Evolutionary conservation across 2,329 filamentous ascomycete species (phyloP).

Genomic region (Verticillium tricorpus): DNA sequence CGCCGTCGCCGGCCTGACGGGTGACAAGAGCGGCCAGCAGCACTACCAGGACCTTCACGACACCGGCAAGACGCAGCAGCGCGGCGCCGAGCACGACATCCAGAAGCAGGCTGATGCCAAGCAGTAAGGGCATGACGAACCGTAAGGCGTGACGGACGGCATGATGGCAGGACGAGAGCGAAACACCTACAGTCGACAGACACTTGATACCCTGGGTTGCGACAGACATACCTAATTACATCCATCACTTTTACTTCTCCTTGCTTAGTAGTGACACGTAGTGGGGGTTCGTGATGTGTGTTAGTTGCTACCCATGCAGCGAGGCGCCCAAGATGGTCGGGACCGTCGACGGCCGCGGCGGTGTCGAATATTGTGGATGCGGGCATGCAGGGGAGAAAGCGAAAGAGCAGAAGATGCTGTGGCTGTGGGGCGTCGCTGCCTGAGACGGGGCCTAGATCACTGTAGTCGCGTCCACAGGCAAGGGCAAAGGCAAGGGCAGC

Average conservation of each 20-base stretch:
- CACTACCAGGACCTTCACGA: constrained; percentile 70
- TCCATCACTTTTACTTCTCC: background rate
- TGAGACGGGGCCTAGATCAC: background rate
- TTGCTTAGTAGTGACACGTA: background rate
- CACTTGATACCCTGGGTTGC: constrained; percentile 12
- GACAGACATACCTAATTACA: background rate
- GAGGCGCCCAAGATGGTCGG: too few relatives aligned
- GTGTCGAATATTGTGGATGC: background rate
- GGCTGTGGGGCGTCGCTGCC: background rate
- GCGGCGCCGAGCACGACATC: constrained; percentile 77
- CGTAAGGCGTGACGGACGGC: background rate
- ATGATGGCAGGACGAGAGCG: background rate
- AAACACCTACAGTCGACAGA: constrained; percentile 1
- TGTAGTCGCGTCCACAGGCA: background rate
- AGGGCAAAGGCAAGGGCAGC: background rate
- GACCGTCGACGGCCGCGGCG: too few relatives aligned
- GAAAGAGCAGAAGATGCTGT: background rate
- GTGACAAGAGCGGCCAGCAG: constrained; percentile 60
- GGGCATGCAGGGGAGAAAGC: background rate
- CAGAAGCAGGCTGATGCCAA: constrained; percentile 62
- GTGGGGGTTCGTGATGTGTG: background rate
- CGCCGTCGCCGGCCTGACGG: constrained; percentile 67
- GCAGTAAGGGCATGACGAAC: constrained; percentile 5
- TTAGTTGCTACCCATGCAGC: background rate
- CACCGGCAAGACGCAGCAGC: constrained; percentile 76